Conservation (phyloP, 208 protist genomes). For the Lotmaria passim region DNA sequence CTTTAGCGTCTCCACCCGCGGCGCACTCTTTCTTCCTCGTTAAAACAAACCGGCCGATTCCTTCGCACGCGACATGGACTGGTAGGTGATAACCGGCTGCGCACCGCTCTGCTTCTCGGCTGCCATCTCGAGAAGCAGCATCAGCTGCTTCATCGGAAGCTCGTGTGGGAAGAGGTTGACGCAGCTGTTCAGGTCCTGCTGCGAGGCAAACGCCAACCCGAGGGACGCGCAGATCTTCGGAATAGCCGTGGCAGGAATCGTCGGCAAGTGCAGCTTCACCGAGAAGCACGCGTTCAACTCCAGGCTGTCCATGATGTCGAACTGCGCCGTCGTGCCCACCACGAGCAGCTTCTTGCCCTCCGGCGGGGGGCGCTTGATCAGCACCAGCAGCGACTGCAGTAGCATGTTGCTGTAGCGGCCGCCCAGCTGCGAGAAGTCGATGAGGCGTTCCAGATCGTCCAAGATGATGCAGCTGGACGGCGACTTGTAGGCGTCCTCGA, state of each 20-base stretch:
- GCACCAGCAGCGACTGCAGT: conserved; percentile 96
- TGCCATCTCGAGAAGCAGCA: conserved; percentile 85
- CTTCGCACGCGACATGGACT: conserved; percentile 60
- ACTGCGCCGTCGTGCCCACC: conserved; percentile 93
- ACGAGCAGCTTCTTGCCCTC: conserved; percentile 94
- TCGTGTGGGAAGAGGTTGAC: conserved; percentile 35
- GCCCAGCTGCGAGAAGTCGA: conserved; percentile 97
- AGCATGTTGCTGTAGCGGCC: conserved; percentile 98
- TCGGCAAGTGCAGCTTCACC: conserved; percentile 74
- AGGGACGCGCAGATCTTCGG: conserved; percentile 47
- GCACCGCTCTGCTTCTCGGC: conserved; percentile 45
- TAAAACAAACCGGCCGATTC: conserved; percentile 55
- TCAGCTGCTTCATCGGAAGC: conserved; percentile 83
- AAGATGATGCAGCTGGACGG: conserved; percentile 96
- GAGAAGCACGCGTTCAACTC: conserved; percentile 93
- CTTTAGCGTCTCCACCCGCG: too few relatives aligned
- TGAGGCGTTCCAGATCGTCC: conserved; percentile 97
- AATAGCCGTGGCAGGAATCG: conserved; percentile 47
- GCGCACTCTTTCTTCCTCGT: background rate
- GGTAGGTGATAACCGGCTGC: conserved; percentile 37
- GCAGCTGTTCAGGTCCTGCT: conserved; percentile 37
- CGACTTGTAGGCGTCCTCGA: conserved; percentile 99
- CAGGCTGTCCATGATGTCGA: conserved; percentile 89
- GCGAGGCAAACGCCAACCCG: conserved; percentile 47
- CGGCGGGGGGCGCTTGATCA: conserved; percentile 95